phyloP scores from a whole-genome alignment of 2,329 filamentous ascomycete genomes.

The Colletotrichum tamarilloi region DNA sequence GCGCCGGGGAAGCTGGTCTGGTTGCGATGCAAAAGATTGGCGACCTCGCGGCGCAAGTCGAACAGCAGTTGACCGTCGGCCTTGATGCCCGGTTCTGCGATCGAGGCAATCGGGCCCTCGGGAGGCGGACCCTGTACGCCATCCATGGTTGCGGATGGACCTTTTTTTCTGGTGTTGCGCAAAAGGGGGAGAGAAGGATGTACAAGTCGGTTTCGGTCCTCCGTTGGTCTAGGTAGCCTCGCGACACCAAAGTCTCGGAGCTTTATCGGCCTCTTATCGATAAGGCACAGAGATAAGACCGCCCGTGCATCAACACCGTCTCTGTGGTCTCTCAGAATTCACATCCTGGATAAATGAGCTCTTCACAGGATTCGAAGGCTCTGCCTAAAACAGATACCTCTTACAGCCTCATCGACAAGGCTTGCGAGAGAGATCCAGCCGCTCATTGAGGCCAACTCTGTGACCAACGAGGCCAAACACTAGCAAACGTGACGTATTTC shows the following conservation, averaged over 20 bases:
- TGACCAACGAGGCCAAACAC: neutral
- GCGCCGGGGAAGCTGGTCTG: constrained; percentile 84
- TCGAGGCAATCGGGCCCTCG: constrained; percentile 56
- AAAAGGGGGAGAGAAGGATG: constrained; percentile 18
- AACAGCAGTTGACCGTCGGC: constrained; percentile 69
- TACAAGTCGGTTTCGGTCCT: constrained; percentile 7
- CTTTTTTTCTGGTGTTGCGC: constrained; percentile 24
- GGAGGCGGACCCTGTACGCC: constrained; percentile 35
- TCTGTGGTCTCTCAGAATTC: neutral
- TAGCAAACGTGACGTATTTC: neutral
- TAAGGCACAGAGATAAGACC: constrained; percentile 27
- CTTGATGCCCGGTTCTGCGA: constrained; percentile 73
- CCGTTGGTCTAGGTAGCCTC: constrained; percentile 12
- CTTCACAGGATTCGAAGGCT: neutral
- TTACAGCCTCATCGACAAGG: neutral
- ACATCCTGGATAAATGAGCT: neutral
- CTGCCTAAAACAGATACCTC: no score
- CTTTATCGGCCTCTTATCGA: constrained; percentile 35
- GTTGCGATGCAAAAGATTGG: constrained; percentile 76
- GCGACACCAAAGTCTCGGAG: constrained; percentile 33
- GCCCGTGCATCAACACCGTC: neutral
- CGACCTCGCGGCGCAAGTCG: constrained; percentile 78
- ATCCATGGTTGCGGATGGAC: constrained; percentile 32
- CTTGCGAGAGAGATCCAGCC: neutral
- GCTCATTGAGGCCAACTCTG: neutral